Conservation (phyloP, 768 basidiomycete genomes). For the Suillus subaureus region DNA sequence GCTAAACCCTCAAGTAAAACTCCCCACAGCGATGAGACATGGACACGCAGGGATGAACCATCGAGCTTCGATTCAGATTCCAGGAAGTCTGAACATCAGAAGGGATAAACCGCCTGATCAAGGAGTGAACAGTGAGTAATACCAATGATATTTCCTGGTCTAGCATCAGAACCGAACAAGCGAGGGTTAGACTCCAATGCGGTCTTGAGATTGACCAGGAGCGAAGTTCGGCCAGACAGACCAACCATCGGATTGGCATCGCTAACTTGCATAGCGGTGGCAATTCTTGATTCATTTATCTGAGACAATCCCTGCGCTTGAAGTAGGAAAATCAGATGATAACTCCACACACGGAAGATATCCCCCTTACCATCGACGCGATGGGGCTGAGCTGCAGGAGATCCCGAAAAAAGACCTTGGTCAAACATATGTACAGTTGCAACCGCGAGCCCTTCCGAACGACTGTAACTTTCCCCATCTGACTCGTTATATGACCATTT, state of each 20-base stretch:
- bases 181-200: constrained; percentile 67
- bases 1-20: constrained; percentile 81
- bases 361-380: constrained; percentile 71
- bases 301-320: constrained; percentile 70
- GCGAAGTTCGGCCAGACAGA: constrained; percentile 79
- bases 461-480: constrained; percentile 50
- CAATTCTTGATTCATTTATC: constrained; percentile 61
- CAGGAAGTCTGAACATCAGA: constrained; percentile 60
- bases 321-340: not conserved
- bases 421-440: constrained; percentile 91
- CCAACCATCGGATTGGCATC: constrained; percentile 86
- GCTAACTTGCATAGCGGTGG: constrained; percentile 77
- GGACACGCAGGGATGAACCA: constrained; percentile 49
- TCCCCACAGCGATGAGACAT: constrained; percentile 79
- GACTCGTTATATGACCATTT: constrained; percentile 77
- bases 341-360: not conserved
- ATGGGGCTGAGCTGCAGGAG: constrained; percentile 54
- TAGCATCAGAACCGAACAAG: constrained; percentile 72
- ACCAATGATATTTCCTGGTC: constrained; percentile 88
- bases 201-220: constrained; percentile 71
- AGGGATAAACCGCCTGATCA: not conserved
- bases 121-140: constrained; percentile 18
- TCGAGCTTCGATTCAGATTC: constrained; percentile 52
- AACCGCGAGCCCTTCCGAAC: constrained; percentile 85
- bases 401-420: constrained; percentile 77